Percentiles rank a stretch among this genome's conserved stretches.
These are phyloP conservation scores for Vaccinium darrowii DNA, from an alignment of 148 eudicot genomes.

Conservation along the genomic window DNA sequence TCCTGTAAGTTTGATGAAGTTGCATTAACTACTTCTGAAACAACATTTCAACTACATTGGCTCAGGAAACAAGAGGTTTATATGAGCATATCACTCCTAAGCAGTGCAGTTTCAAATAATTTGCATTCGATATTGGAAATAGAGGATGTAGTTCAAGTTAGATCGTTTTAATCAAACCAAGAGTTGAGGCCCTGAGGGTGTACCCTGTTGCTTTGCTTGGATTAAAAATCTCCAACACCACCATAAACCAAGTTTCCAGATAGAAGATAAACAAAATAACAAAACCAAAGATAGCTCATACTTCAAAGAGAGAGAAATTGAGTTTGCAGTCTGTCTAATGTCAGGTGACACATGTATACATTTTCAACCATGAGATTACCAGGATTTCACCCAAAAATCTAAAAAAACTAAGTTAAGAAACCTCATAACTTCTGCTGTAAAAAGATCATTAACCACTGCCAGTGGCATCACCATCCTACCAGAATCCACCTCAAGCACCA, in stretches of 20 bases:
- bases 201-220: neutral
- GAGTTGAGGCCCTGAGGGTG: neutral
- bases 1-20: slow-evolving; percentile 37
- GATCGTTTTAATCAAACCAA: neutral
- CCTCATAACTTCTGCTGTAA: neutral
- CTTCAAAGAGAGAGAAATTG: neutral
- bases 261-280: neutral
- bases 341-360: neutral
- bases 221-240: neutral
- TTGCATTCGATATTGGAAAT: neutral
- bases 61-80: neutral
- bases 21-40: neutral
- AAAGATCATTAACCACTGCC: neutral
- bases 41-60: neutral
- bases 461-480: neutral
- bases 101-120: neutral
- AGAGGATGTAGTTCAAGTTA: neutral
- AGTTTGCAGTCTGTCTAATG: neutral
- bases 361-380: neutral
- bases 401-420: neutral
- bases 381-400: neutral
- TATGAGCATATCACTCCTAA: neutral
- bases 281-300: neutral
- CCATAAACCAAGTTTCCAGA: neutral
- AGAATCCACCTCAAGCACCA: neutral